Conservation (phyloP, 2,329 filamentous ascomycete genomes). For the Drechslera avenae region DNA sequence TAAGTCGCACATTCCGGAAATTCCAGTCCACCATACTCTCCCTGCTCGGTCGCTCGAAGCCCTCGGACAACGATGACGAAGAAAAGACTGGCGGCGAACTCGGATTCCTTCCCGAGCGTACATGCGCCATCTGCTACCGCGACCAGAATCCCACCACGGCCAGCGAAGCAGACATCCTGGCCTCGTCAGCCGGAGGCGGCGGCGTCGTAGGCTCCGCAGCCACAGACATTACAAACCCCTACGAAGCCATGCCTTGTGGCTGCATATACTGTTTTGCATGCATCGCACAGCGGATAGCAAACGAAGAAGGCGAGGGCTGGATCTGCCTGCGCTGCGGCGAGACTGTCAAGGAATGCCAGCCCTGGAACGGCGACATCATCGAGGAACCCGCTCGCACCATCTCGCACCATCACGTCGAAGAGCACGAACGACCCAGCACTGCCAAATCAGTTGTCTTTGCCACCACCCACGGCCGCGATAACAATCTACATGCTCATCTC, state of each 20-base stretch:
- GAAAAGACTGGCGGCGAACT: constrained; percentile 69
- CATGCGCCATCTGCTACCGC: constrained; percentile 95
- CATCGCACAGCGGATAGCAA: constrained; percentile 84
- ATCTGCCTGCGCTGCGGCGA: constrained; percentile 87
- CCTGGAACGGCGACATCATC: constrained; percentile 90
- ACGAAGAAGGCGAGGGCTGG: constrained; percentile 94
- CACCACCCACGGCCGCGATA: constrained; percentile 9
- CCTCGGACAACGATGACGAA: constrained; percentile 55
- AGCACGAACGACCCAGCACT: constrained; percentile 8
- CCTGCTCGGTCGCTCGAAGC: constrained; percentile 51
- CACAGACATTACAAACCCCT: constrained; percentile 95
- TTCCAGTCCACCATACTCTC: constrained; percentile 64
- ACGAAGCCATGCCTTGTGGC: constrained; percentile 85
- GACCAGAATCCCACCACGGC: constrained; percentile 78
- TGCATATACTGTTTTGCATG: constrained; percentile 98
- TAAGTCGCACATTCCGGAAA: constrained; percentile 84
- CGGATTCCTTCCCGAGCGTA: constrained; percentile 85
- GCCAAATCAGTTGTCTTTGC: constrained; percentile 28
- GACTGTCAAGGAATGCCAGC: constrained; percentile 79
- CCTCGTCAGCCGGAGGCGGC: constrained; percentile 64
- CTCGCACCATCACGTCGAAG: not conserved
- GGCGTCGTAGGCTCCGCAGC: constrained; percentile 86
- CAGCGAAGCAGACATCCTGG: constrained; percentile 74
- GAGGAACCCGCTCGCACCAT: constrained; percentile 49
- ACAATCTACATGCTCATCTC: not conserved